These are phyloP conservation scores for Dioscorea dumetorum DNA, from an alignment of 106 monocot species.

Conservation along the genomic window DNA sequence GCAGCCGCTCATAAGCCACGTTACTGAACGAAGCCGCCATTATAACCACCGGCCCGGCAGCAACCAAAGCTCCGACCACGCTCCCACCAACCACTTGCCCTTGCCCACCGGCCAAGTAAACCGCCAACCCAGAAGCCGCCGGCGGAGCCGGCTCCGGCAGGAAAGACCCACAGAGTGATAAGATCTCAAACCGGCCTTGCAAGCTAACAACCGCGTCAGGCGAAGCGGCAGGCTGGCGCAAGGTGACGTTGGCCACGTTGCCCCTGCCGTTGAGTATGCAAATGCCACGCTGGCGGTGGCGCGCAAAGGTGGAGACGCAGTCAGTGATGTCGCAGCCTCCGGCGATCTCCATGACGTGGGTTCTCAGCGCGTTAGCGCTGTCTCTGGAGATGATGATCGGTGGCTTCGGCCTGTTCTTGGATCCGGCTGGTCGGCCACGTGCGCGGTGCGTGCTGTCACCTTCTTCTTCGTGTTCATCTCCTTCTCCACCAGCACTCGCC, in stretches of 20 bases:
- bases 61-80: slow-evolving; percentile 34
- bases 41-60: slow-evolving; percentile 51
- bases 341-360: slow-evolving; percentile 63
- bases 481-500: slow-evolving; percentile 10
- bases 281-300: slow-evolving; percentile 51
- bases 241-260: slow-evolving; percentile 50
- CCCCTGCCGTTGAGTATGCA: slow-evolving; percentile 55
- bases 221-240: slow-evolving; percentile 46
- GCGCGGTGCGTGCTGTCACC: slow-evolving; percentile 34
- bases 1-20: slow-evolving; percentile 57
- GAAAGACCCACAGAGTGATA: slow-evolving; percentile 52
- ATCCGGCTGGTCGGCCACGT: slow-evolving; percentile 53
- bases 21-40: slow-evolving; percentile 66
- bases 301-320: slow-evolving; percentile 48
- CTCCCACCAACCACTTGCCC: slow-evolving; percentile 72
- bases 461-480: slow-evolving; percentile 11
- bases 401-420: slow-evolving; percentile 77
- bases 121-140: slow-evolving; percentile 39
- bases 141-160: slow-evolving; percentile 59
- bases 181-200: slow-evolving; percentile 61
- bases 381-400: slow-evolving; percentile 66
- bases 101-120: slow-evolving; percentile 55
- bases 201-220: slow-evolving; percentile 40
- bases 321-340: slow-evolving; percentile 47
- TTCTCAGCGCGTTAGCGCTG: slow-evolving; percentile 54